Percentiles rank a stretch among this genome's conserved stretches.
phyloP scores from a whole-genome alignment of 176 grass and related monocot genomes.

The Pontederia paniculata region DNA sequence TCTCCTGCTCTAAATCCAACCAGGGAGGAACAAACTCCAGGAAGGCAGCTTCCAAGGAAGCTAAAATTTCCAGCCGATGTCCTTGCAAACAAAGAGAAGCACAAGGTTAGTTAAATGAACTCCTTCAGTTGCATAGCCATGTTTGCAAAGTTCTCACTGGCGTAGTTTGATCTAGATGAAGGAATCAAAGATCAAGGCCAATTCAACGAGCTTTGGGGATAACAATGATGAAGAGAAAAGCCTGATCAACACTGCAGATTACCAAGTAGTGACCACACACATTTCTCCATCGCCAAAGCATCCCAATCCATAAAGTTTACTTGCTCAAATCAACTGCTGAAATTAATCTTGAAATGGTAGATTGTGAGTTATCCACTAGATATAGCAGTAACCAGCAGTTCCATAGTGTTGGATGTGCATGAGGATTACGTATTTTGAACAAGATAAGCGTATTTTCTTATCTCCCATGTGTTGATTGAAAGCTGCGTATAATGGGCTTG shows the following conservation, averaged over 20 bases:
- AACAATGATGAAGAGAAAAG: not conserved
- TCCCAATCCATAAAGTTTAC: not conserved
- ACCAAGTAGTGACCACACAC: conserved; percentile 2
- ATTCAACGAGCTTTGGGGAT: not conserved
- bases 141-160: too few relatives aligned
- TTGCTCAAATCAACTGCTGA: not conserved
- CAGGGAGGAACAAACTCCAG: too few relatives aligned
- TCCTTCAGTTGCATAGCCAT: too few relatives aligned
- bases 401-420: not conserved
- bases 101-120: too few relatives aligned
- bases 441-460: too few relatives aligned
- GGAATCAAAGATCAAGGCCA: not conserved
- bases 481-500: too few relatives aligned
- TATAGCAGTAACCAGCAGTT: not conserved
- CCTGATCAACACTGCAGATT: not conserved
- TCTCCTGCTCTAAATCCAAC: too few relatives aligned
- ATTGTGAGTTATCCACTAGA: not conserved
- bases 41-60: too few relatives aligned
- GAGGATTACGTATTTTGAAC: too few relatives aligned
- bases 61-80: too few relatives aligned
- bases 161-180: not conserved
- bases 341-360: not conserved
- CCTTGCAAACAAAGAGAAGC: too few relatives aligned
- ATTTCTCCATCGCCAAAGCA: conserved; percentile 9
- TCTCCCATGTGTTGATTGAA: too few relatives aligned